These are phyloP conservation scores for Fusarium albidum DNA, from an alignment of 2,329 filamentous ascomycete genomes.

Conservation along the genomic window DNA sequence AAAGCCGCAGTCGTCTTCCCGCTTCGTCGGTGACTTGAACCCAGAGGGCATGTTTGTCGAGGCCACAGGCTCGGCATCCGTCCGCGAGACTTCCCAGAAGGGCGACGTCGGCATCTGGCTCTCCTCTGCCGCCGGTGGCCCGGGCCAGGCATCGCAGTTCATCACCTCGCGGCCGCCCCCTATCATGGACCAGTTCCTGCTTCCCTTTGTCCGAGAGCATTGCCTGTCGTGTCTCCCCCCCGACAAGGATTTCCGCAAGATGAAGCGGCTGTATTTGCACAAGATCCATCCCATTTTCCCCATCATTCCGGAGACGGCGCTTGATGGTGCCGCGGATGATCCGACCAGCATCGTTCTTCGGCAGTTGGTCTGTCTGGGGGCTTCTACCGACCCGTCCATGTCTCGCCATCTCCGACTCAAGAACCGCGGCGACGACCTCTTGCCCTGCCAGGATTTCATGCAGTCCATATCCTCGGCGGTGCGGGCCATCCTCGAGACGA, in stretches of 20 bases:
- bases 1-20: constrained; percentile 44
- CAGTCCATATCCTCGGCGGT: constrained; percentile 57
- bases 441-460: constrained; percentile 58
- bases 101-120: constrained; percentile 67
- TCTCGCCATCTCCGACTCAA: constrained; percentile 54
- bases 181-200: constrained; percentile 51
- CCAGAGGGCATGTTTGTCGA: constrained; percentile 68
- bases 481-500: constrained; percentile 59
- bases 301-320: constrained; percentile 52
- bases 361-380: constrained; percentile 64
- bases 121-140: constrained; percentile 40
- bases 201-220: constrained; percentile 54
- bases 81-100: constrained; percentile 51
- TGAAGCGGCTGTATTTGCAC: constrained; percentile 57
- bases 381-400: constrained; percentile 58
- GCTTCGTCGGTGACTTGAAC: constrained; percentile 67
- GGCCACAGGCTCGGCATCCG: constrained; percentile 51
- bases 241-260: constrained; percentile 52
- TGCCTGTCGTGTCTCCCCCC: constrained; percentile 59
- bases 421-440: constrained; percentile 47
- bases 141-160: constrained; percentile 46
- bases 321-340: constrained; percentile 42
- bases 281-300: constrained; percentile 65
- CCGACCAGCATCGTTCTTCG: constrained; percentile 55
- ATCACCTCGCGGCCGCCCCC: constrained; percentile 48